Conservation (phyloP, 805 yeast species). For the Clavispora carvajalis region DNA sequence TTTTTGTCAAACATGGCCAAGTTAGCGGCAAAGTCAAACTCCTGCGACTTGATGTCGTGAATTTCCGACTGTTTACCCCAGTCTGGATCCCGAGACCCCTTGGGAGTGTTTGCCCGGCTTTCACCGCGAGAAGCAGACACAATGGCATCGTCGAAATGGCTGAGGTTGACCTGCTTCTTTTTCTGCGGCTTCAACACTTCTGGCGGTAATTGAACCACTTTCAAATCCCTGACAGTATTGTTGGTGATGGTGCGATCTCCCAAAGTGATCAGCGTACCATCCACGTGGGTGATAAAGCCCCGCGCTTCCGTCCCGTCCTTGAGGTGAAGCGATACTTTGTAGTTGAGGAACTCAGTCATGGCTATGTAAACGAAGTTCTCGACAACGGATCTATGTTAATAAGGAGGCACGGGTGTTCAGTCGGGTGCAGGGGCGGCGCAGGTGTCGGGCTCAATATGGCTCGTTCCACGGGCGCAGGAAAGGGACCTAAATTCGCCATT, state of each 20-base stretch:
- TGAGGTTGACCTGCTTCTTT: slow-evolving; percentile 12
- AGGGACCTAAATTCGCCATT: too few relatives aligned
- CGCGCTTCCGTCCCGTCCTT: slow-evolving; percentile 33
- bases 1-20: slow-evolving; percentile 77
- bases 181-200: slow-evolving; percentile 16
- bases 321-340: slow-evolving; percentile 33
- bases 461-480: too few relatives aligned
- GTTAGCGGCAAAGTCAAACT: slow-evolving; percentile 82
- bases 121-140: slow-evolving; percentile 13
- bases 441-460: too few relatives aligned
- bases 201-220: slow-evolving; percentile 51
- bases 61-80: slow-evolving; percentile 47
- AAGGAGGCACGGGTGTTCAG: slow-evolving; percentile 1
- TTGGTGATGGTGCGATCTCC: slow-evolving; percentile 26
- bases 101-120: slow-evolving; percentile 12
- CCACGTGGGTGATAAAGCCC: slow-evolving; percentile 33
- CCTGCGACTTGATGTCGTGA: slow-evolving; percentile 43
- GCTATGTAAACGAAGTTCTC: not conserved
- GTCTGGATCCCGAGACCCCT: slow-evolving; percentile 23
- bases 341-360: slow-evolving; percentile 39
- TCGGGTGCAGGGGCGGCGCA: too few relatives aligned
- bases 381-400: not conserved
- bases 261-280: slow-evolving; percentile 22
- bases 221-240: slow-evolving; percentile 45
- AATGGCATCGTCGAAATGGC: slow-evolving; percentile 25